A percentile compares a stretch with the other conserved stretches of the same genome.
Evolutionary conservation across 148 eudicot species (phyloP).

Genomic region (Chenopodium berlandieri): DNA sequence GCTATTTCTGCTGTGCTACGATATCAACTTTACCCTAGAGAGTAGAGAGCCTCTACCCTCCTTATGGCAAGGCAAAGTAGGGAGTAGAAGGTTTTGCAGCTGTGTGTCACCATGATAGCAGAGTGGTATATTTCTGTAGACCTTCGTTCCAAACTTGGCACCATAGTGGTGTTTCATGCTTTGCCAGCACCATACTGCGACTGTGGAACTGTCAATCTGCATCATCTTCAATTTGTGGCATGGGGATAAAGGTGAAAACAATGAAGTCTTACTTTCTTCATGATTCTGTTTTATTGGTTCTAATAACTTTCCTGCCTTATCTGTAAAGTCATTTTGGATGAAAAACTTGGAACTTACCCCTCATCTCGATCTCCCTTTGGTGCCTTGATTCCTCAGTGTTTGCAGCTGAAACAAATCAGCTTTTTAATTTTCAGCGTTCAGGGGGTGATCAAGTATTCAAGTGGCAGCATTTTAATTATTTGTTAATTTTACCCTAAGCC

Average conservation of each 20-base stretch:
- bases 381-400: no score
- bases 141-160: no score
- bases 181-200: no score
- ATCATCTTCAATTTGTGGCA: no score
- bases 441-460: not conserved
- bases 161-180: no score
- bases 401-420: not conserved
- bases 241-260: not conserved
- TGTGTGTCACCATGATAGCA: no score
- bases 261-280: not conserved
- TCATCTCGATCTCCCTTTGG: not conserved
- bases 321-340: not conserved
- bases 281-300: not conserved
- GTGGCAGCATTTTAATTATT: no score
- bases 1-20: no score
- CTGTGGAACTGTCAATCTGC: no score
- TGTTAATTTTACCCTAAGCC: no score
- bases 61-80: not conserved
- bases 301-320: not conserved
- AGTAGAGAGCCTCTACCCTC: not conserved
- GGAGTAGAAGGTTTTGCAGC: not conserved
- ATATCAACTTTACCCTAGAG: not conserved
- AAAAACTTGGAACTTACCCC: not conserved
- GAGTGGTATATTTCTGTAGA: no score
- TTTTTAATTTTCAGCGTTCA: not conserved